phyloP scores from a whole-genome alignment of 345 rosid species.

The Psidium guajava region DNA sequence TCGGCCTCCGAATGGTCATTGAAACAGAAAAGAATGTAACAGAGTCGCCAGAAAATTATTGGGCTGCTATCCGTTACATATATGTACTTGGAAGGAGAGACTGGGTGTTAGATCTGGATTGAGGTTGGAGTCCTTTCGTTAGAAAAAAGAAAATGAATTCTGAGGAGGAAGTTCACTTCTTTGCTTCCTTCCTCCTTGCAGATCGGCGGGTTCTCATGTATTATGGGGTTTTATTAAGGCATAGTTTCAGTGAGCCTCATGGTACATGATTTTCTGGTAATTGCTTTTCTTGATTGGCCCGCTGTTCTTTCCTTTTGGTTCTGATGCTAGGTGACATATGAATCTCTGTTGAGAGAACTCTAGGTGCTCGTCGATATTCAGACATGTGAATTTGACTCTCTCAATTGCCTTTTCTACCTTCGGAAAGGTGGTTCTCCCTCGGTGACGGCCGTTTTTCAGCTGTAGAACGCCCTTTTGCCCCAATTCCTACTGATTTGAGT shows the following conservation, averaged over 20 bases:
- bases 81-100: slow-evolving; percentile 14
- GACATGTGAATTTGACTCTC: background rate
- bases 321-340: background rate
- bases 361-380: background rate
- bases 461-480: background rate
- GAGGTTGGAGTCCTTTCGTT: slow-evolving; percentile 41
- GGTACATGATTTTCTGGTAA: background rate
- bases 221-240: background rate
- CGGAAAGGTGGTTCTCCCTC: background rate
- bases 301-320: background rate
- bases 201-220: background rate
- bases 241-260: background rate
- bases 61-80: slow-evolving; percentile 17
- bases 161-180: slow-evolving; percentile 34
- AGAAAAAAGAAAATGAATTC: slow-evolving; percentile 16
- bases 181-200: slow-evolving; percentile 9
- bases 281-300: background rate
- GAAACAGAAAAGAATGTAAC: slow-evolving; percentile 4
- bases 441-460: background rate
- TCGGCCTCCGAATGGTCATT: slow-evolving; percentile 76
- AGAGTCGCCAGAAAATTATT: background rate
- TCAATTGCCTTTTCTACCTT: background rate
- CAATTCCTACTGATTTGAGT: background rate
- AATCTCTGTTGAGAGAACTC: background rate
- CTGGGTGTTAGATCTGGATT: slow-evolving; percentile 33